phyloP scores from a whole-genome alignment of 208 protist genomes.

The Ichthyophonus hoferi region DNA sequence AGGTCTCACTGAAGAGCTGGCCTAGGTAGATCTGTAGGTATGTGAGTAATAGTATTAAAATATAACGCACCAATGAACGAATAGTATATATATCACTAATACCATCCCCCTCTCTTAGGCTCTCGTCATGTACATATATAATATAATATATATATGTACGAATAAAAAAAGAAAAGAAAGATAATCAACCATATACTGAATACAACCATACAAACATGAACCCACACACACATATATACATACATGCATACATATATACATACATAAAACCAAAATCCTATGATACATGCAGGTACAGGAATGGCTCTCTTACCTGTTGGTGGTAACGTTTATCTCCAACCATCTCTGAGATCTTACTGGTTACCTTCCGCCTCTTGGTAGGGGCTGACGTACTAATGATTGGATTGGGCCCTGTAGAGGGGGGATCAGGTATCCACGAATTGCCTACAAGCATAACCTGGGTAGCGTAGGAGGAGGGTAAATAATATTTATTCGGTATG shows the following conservation, averaged over 20 bases:
- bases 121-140: too few relatives aligned
- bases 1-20: background rate
- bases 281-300: too few relatives aligned
- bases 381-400: background rate
- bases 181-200: too few relatives aligned
- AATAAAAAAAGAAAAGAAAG: too few relatives aligned
- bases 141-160: too few relatives aligned
- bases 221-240: background rate
- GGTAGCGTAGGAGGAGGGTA: too few relatives aligned
- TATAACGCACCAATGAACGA: too few relatives aligned
- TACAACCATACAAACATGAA: background rate
- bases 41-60: background rate
- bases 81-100: too few relatives aligned
- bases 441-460: too few relatives aligned
- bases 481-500: too few relatives aligned
- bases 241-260: background rate
- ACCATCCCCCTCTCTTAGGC: too few relatives aligned
- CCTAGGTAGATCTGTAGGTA: background rate
- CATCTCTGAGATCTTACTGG: background rate
- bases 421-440: background rate
- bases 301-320: background rate
- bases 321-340: background rate
- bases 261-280: too few relatives aligned
- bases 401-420: background rate
- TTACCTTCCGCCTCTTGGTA: background rate